Conservation (phyloP, 2,329 filamentous ascomycete species). For the Penicillium sp. region DNA sequence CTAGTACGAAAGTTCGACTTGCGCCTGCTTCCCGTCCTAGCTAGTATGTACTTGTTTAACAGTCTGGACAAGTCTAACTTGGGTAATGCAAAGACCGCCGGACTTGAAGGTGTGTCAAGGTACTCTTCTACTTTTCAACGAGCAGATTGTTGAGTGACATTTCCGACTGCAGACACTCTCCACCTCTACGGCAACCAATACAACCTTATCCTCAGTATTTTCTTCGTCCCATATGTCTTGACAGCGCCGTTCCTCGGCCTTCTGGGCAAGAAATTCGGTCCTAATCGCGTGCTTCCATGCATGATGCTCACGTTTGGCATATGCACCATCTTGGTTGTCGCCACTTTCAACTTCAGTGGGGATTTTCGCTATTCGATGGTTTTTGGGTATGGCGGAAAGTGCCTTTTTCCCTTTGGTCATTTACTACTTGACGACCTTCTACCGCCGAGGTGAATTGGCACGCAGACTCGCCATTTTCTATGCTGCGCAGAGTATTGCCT, state of each 20-base stretch:
- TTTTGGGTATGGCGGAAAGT: constrained; percentile 27
- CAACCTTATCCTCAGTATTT: constrained; percentile 27
- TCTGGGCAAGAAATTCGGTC: constrained; percentile 27
- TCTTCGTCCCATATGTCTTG: constrained; percentile 28
- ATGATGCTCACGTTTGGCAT: constrained; percentile 28
- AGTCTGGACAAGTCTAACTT: constrained; percentile 43
- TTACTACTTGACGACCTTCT: constrained; percentile 30
- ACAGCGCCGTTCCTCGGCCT: constrained; percentile 27
- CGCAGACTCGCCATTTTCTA: constrained; percentile 31
- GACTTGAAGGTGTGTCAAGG: constrained; percentile 15
- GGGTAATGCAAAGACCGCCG: constrained; percentile 28
- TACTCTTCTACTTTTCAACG: not conserved
- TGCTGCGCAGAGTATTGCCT: constrained; percentile 26
- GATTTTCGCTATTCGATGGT: constrained; percentile 26
- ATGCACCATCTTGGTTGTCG: constrained; percentile 22
- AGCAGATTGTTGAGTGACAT: not conserved
- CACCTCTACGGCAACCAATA: constrained; percentile 25
- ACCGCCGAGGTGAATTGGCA: constrained; percentile 28
- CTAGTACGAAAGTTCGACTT: constrained; percentile 50
- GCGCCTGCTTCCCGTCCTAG: constrained; percentile 48
- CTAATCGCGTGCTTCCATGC: constrained; percentile 24
- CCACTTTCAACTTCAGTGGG: constrained; percentile 25
- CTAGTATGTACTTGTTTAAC: constrained; percentile 54
- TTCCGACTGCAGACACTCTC: constrained; percentile 17
- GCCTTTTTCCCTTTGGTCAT: constrained; percentile 29